Base-by-base conservation (phyloP, 2,329 filamentous ascomycete species). In the Diplodia mutila region DNA sequence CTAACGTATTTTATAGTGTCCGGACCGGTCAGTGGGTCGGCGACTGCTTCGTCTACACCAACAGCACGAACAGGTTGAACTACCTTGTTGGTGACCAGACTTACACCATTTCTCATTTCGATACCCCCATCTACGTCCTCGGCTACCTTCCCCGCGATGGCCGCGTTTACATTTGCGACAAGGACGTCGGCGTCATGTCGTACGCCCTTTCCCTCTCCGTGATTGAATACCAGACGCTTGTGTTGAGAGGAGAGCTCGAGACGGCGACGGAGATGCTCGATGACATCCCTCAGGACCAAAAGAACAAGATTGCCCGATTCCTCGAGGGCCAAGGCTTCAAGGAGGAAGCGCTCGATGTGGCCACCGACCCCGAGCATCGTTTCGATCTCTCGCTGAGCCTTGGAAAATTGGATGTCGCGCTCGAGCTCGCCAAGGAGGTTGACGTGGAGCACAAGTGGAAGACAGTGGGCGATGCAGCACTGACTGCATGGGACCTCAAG, bases 21-120 rank as follows among this genome's bases (percentile, higher is more conserved):
- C 91, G 92, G 71, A 97, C 94, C 23, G 95, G 94, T 73, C 92
- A 97, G 82, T 99, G 95, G 95, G 92, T 99, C 67, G 95, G 95
- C 70, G 95, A 99, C 82, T 97, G 94, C 83, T 97, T 99, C 85
- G 94, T 98, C 78, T 99, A 98, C 86, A 97, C 95, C 66, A 98
- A 97, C 85, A 91, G 87, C 79, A 97, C 94, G 11, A 97, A 98
- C 85, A 91, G 95, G 70, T 85, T 99, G 69, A 98, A 98, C 84
- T 98, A 98, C 82, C 88, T 99, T 25, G 94, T 99, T 16, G 95
- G 95, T 71, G 95, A 98, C 81, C 94, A 98, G 82, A 97, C 93
- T 16, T 97, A 98, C 85, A 97, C 94, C 3, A 91, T 99, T 71
- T 95, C 94, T 14, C 94, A 98, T 81, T 98, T 97, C 75, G 95